Evolutionary conservation across 345 rosid genomes (phyloP).

Genomic region (Gossypium stocksii): DNA sequence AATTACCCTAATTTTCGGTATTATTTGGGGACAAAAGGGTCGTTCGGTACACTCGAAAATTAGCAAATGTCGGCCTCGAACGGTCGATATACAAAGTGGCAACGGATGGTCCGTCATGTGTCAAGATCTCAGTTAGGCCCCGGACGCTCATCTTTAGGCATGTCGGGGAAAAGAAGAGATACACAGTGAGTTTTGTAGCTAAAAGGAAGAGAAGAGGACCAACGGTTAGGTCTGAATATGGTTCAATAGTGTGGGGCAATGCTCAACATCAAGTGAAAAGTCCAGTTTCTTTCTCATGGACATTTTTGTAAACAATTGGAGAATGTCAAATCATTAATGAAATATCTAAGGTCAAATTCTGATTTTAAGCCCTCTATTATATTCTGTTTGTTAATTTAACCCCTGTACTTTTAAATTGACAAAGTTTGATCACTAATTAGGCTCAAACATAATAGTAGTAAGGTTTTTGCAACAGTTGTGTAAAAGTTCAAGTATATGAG

Average conservation of each 20-base stretch:
- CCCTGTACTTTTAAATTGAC: too few species aligned
- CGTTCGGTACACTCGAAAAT: constrained; percentile 61
- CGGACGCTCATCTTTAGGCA: constrained; percentile 42
- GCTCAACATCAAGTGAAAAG: constrained; percentile 63
- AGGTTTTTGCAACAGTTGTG: too few species aligned
- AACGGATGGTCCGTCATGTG: constrained; percentile 41
- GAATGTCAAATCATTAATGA: neutral
- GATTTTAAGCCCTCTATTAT: too few species aligned
- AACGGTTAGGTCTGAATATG: constrained; percentile 43
- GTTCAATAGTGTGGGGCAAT: constrained; percentile 70
- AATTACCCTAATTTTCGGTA: constrained; percentile 92
- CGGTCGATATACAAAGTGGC: constrained; percentile 48
- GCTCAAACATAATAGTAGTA: too few species aligned
- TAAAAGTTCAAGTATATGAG: neutral
- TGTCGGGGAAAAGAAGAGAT: constrained; percentile 69
- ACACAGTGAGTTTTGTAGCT: constrained; percentile 65
- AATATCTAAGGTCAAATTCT: too few species aligned
- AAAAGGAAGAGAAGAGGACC: constrained; percentile 33
- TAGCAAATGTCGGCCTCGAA: constrained; percentile 72
- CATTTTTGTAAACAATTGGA: constrained; percentile 11
- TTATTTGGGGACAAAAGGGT: constrained; percentile 56
- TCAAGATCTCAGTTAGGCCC: constrained; percentile 58
- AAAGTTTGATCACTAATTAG: too few species aligned
- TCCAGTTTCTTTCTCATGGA: constrained; percentile 76
- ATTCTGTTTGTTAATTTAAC: too few species aligned